Evolutionary conservation across 1,284 basidiomycete genomes (phyloP), one percentile per base, ranked within the genome.

Genomic region (Puccinia coronata): DNA sequence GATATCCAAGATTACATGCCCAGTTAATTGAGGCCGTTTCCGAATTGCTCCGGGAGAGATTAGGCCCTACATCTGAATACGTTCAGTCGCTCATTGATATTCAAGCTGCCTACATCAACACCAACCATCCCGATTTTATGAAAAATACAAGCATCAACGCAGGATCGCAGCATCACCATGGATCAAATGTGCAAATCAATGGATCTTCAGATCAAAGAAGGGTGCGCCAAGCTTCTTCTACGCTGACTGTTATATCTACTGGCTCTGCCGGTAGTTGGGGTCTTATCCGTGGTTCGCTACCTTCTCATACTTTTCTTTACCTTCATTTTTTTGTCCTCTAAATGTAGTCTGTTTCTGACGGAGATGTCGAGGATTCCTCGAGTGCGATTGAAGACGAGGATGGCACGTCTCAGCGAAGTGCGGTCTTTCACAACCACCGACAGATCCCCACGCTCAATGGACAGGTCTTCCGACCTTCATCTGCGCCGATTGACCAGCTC

Each of bases 31-130:
- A 99, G 86, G 93, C 93, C n/a, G 95, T 99, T 23, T 98, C 95
- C 0, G 97, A 99, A 85, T 90, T 99, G 20, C 88, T 99, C 59
- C 91, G 95, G 78, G 97, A 99, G 87, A 91, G 97, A 23, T 90
- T 99, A 9, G 95, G 96, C 0, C 97, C 97, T 0, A 98, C 97
- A 0, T 95, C 94, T 0, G 94, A 96, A 61, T 99, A 99, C 86
- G 93, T 96, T 2, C 93, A 95, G 84, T 96, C 93, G 85, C 88
- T 99, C 83, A 98, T 99, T 85, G 91, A 92, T 84, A 99, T 99
- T 81, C 97, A 99, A 87, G 94, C 95, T 0, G 96, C 97, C 16
- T 99, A 99, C 87, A 99, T 99, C 89, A 99, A 99, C 87, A 98
- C 96, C 81, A 97, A 96, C 86, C 95, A 97, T 85, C 95, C 95